A percentile compares a stretch with the other conserved stretches of the same genome.
These are phyloP conservation scores for Dioszegia hungarica DNA, from an alignment of 768 basidiomycete genomes.

Conservation along the genomic window DNA sequence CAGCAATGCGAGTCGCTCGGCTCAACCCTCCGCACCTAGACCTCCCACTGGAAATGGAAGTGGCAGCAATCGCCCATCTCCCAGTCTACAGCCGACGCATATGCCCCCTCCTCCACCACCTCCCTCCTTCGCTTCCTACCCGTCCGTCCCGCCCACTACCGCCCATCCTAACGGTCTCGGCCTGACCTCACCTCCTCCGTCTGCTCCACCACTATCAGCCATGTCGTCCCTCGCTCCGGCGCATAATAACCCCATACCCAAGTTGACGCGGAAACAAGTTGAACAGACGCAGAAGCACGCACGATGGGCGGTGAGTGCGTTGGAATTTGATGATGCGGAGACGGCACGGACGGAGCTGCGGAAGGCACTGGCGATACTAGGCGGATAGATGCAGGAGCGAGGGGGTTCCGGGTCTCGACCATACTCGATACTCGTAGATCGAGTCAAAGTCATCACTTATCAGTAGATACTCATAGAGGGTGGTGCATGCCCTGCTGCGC, in stretches of 20 bases:
- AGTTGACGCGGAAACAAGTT: constrained; percentile 52
- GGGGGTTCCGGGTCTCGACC: not conserved
- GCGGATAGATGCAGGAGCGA: constrained; percentile 10
- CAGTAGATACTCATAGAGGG: too few relatives aligned
- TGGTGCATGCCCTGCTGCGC: too few relatives aligned
- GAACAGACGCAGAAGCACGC: constrained; percentile 84
- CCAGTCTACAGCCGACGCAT: not conserved
- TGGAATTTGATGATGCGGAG: constrained; percentile 89
- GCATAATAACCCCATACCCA: constrained; percentile 2
- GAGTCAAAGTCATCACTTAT: too few relatives aligned
- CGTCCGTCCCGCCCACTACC: constrained; percentile 21
- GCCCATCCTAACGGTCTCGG: constrained; percentile 26
- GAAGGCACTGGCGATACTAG: constrained; percentile 59
- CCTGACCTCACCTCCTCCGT: constrained; percentile 25
- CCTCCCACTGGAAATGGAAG: not conserved
- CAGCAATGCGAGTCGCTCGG: constrained; percentile 13
- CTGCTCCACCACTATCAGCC: constrained; percentile 15
- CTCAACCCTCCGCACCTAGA: constrained; percentile 7
- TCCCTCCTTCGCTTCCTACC: constrained; percentile 27
- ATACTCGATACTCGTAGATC: too few relatives aligned
- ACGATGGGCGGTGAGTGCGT: constrained; percentile 83
- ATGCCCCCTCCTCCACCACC: constrained; percentile 32
- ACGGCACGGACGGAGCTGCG: constrained; percentile 79
- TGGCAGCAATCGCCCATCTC: not conserved
- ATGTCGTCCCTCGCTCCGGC: constrained; percentile 11